A percentile compares a stretch with the other conserved stretches of the same genome.
phyloP scores from a whole-genome alignment of 352 stramenopile genomes.

The Phytophthora uliginosa region DNA sequence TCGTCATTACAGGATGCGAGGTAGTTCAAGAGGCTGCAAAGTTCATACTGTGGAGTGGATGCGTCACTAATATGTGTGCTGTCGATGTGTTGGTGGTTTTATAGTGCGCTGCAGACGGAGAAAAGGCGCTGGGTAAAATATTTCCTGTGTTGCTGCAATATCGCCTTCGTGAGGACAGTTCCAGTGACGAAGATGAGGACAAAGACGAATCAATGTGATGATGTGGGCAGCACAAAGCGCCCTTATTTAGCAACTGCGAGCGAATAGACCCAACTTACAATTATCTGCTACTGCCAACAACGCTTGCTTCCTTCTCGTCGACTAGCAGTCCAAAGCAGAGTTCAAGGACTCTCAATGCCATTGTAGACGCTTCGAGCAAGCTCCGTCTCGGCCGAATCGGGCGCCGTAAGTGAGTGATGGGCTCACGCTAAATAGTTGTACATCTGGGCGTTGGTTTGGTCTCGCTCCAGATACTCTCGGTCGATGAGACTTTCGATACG shows the following conservation, averaged over 20 bases:
- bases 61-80: constrained; percentile 10
- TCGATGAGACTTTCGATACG: constrained; percentile 93
- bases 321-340: constrained; percentile 15
- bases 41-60: neutral
- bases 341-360: constrained; percentile 32
- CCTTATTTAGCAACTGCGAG: constrained; percentile 41
- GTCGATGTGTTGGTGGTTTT: neutral
- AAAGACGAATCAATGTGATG: constrained; percentile 11
- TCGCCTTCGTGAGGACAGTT: constrained; percentile 42
- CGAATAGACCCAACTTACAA: constrained; percentile 32
- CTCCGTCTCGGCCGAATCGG: constrained; percentile 7
- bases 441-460: constrained; percentile 82
- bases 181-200: constrained; percentile 37
- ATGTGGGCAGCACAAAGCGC: constrained; percentile 23
- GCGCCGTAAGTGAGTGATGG: constrained; percentile 12
- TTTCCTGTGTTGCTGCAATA: constrained; percentile 69
- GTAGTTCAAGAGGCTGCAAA: constrained; percentile 24
- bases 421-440: constrained; percentile 90
- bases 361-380: constrained; percentile 17
- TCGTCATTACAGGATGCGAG: constrained; percentile 97
- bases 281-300: constrained; percentile 27
- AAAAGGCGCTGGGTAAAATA: constrained; percentile 65
- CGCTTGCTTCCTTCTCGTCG: constrained; percentile 22
- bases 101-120: constrained; percentile 40
- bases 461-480: constrained; percentile 90